A percentile compares a stretch with the other conserved stretches of the same genome.
phyloP scores from a whole-genome alignment of 2,329 filamentous ascomycete genomes.

The Aureobasidium sp. region DNA sequence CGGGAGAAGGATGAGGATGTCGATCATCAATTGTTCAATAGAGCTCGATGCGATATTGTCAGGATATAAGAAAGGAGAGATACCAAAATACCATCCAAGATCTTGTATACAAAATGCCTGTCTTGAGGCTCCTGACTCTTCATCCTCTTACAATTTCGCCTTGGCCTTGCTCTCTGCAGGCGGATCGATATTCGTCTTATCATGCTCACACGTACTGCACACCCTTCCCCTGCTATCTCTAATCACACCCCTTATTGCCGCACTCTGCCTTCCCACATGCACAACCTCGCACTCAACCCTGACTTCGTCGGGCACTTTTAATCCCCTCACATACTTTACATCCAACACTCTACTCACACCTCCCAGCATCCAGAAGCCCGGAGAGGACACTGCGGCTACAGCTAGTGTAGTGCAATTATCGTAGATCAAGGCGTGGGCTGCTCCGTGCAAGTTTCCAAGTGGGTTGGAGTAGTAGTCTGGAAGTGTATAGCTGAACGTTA shows the following conservation, averaged over 20 bases:
- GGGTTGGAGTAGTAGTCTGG: conserved; percentile 41
- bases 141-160: not conserved
- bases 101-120: not conserved
- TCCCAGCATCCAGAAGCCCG: conserved; percentile 38
- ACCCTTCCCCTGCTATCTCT: conserved; percentile 29
- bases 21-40: conserved; percentile 69
- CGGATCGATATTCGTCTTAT: conserved; percentile 25
- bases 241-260: conserved; percentile 35
- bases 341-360: conserved; percentile 39
- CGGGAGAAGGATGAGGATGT: conserved; percentile 51
- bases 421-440: conserved; percentile 48
- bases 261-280: conserved; percentile 37
- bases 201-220: conserved; percentile 31
- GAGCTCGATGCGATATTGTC: conserved; percentile 80
- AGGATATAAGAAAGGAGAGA: conserved; percentile 51
- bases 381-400: conserved; percentile 27
- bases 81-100: not conserved
- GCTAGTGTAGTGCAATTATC: conserved; percentile 36
- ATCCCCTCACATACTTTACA: conserved; percentile 41
- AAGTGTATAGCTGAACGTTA: conserved; percentile 26
- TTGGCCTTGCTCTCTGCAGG: not conserved
- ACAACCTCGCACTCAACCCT: conserved; percentile 38
- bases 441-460: conserved; percentile 46
- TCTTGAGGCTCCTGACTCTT: not conserved
- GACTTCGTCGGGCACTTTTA: conserved; percentile 34